These are phyloP conservation scores for Hyphopichia fennica DNA, from an alignment of 1,139 yeast genomes.

Conservation along the genomic window DNA sequence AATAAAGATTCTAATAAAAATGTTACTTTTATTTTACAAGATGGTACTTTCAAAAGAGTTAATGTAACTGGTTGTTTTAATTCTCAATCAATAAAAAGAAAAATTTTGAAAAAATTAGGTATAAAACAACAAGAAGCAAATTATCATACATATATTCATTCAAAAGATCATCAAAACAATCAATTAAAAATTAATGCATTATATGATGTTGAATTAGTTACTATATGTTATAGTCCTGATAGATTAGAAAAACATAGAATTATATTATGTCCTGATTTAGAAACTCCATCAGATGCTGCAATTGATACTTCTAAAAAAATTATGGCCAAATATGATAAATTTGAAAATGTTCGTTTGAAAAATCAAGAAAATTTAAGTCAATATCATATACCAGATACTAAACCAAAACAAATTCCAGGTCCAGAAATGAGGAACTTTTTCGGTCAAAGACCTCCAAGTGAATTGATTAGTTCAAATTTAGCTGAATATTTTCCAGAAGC, in stretches of 20 bases:
- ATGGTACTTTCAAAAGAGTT: constrained; percentile 73
- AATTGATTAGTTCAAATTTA: constrained; percentile 83
- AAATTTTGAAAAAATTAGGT: constrained; percentile 64
- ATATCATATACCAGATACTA: constrained; percentile 25
- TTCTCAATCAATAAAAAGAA: constrained; percentile 75
- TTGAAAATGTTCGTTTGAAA: constrained; percentile 7
- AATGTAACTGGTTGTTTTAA: constrained; percentile 80
- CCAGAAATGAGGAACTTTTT: constrained; percentile 54
- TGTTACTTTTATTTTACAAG: constrained; percentile 69
- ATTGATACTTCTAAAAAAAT: constrained; percentile 59
- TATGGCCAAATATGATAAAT: constrained; percentile 35
- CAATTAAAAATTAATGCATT: constrained; percentile 44
- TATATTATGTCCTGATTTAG: constrained; percentile 64
- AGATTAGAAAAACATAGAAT: constrained; percentile 71
- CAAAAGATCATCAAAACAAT: constrained; percentile 7
- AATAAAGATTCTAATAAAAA: constrained; percentile 40
- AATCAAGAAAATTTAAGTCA: constrained; percentile 18
- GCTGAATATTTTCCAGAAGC: constrained; percentile 93
- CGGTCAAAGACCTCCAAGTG: constrained; percentile 93
- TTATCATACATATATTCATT: constrained; percentile 47
- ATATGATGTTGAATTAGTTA: constrained; percentile 77
- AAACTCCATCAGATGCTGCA: constrained; percentile 63
- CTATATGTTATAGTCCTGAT: constrained; percentile 77
- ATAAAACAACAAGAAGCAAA: constrained; percentile 37
- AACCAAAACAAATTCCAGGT: constrained; percentile 8